Base-by-base conservation (phyloP, 2,329 filamentous ascomycete genomes). In the Aaosphaeria pasadenensis region DNA sequence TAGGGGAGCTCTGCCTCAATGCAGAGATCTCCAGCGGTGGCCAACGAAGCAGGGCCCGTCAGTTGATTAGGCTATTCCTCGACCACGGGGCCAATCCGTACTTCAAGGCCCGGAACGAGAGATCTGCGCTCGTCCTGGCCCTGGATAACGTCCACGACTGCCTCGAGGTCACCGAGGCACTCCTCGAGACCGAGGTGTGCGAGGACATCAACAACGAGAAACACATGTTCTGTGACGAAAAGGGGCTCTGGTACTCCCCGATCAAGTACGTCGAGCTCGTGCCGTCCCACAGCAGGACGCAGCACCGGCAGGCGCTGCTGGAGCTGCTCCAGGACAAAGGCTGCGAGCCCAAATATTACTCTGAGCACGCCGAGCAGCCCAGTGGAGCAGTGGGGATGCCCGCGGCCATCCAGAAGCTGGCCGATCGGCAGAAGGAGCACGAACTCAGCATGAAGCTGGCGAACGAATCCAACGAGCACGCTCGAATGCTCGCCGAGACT, bases 101-200 rank as follows among this genome's bases (percentile, higher is more conserved):
- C 74, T 47, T 73, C 83, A 38, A 78, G 77, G 49, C 78, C 72
- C 7, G 72, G 5, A 66, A 82, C 39, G 79, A 80, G 9, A 86
- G 84, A 55, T 82, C 84, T 0, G 66, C 80, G 6, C 68, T 87
- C 7, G 70, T 84, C 9, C 76, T 86, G 2, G 83, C 83, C 4
- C 75, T 87, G 28, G 80, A 68, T 42, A 68, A 85, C 47, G 77
- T 80, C 0, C 55, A 69, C 6, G 78, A 83, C 39, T 75, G 84
- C 0, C 50, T 85, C 2, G 69, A 74, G 1, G 81, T 82, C 5
- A 80, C 81, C 0, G 77, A 77, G 39, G 76, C 79, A 0, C 74
- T 87, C 1, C 72, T 88, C 6, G 83, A 84, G 56, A 80, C 79
- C 1, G 82, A 80, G 39, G 77, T 86, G 69, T 87, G 84, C 83